Evolutionary conservation across 2,329 filamentous ascomycete species (phyloP).

Genomic region (Calonectria multiphialidica): DNA sequence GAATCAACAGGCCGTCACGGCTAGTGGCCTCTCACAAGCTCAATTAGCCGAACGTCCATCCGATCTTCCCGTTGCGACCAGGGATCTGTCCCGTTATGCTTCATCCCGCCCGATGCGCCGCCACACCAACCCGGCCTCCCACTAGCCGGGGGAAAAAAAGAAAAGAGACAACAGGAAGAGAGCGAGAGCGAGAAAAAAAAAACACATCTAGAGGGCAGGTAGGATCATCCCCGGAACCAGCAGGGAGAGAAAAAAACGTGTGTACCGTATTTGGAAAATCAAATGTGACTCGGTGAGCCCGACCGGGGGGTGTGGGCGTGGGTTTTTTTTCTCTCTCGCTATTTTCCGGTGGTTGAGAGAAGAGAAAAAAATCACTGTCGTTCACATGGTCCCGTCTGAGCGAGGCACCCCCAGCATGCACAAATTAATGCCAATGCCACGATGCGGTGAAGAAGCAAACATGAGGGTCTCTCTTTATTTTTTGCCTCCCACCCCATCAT

Average conservation of each 20-base stretch:
- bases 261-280: not conserved
- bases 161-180: no score
- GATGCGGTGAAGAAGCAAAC: slow-evolving; percentile 15
- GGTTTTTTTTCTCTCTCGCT: not conserved
- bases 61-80: slow-evolving; percentile 22
- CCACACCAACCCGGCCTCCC: not conserved
- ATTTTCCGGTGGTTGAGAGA: not conserved
- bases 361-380: not conserved
- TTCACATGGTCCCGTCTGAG: not conserved
- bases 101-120: slow-evolving; percentile 18
- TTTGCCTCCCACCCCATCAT: not conserved
- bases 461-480: slow-evolving; percentile 2
- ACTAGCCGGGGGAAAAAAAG: not conserved
- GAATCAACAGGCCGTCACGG: not conserved
- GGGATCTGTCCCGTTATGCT: slow-evolving; percentile 15
- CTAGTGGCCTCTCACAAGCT: not conserved
- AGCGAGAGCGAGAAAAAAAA: not conserved
- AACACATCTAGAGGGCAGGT: not conserved
- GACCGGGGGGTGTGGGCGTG: not conserved
- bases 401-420: slow-evolving; percentile 3
- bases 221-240: not conserved
- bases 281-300: not conserved
- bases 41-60: slow-evolving; percentile 5
- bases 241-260: not conserved
- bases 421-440: slow-evolving; percentile 1